phyloP scores from a whole-genome alignment of 352 stramenopile genomes.

The Pythium vanterpoolii region DNA sequence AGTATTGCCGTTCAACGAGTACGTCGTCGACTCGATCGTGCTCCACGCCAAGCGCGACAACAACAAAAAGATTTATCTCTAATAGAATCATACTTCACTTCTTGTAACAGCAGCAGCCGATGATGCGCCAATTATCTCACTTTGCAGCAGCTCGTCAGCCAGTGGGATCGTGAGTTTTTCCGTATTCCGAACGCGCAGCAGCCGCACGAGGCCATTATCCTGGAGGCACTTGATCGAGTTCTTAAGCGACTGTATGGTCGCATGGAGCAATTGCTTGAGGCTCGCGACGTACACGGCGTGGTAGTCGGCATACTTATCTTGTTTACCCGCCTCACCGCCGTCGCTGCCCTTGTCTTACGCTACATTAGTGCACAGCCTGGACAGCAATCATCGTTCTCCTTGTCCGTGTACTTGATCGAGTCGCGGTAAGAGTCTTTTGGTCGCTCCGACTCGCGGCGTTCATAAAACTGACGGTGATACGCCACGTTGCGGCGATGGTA shows the following conservation, averaged over 20 bases:
- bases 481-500: no score
- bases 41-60: conserved; percentile 69
- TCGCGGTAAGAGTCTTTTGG: no score
- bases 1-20: conserved; percentile 77
- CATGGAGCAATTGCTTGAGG: conserved; percentile 48
- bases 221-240: conserved; percentile 61
- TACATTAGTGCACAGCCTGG: no score
- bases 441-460: no score
- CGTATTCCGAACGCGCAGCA: conserved; percentile 31
- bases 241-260: conserved; percentile 50
- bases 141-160: conserved; percentile 34
- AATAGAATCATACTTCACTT: conserved; percentile 1
- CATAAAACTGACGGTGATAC: no score
- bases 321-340: no score
- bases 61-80: conserved; percentile 65
- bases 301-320: conserved; percentile 29
- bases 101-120: background rate
- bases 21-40: conserved; percentile 53
- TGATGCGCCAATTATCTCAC: conserved; percentile 34
- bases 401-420: no score
- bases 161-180: conserved; percentile 55
- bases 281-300: conserved; percentile 49
- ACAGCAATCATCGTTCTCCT: no score
- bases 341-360: no score
- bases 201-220: conserved; percentile 50